Percentiles rank a stretch among this genome's conserved stretches.
Evolutionary conservation across 129 eudicot genomes (phyloP).

Genomic region (Saposhnikovia divaricata): DNA sequence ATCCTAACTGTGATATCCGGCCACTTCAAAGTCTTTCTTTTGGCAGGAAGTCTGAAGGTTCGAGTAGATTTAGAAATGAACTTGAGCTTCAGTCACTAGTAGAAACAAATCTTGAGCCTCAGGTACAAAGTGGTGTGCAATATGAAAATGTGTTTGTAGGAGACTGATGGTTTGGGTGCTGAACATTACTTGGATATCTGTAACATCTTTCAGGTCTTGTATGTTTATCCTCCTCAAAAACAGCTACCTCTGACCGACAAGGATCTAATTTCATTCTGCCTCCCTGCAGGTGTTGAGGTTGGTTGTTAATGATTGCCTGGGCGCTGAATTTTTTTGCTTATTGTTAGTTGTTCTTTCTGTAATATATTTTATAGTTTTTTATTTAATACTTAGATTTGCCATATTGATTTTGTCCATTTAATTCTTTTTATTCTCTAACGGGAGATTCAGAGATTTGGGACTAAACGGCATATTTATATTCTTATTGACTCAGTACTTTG

Average conservation of each 20-base stretch:
- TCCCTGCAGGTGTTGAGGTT: conserved; percentile 98
- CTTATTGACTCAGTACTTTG: background rate
- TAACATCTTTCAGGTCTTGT: conserved; percentile 63
- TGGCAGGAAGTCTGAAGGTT: conserved; percentile 70
- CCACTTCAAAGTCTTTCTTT: conserved; percentile 62
- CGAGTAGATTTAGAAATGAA: conserved; percentile 69
- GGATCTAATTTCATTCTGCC: conserved; percentile 99
- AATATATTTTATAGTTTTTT: background rate
- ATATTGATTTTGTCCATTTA: background rate
- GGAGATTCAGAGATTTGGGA: background rate
- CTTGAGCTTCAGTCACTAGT: conserved; percentile 64
- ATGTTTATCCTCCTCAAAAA: conserved; percentile 93
- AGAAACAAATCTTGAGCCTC: conserved; percentile 96
- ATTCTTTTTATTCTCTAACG: background rate
- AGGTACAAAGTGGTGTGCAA: conserved; percentile 36
- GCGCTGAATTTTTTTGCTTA: background rate
- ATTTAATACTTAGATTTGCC: background rate
- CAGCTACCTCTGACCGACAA: conserved; percentile 74
- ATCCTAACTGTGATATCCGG: conserved; percentile 73
- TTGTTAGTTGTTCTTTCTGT: background rate
- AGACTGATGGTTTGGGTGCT: background rate
- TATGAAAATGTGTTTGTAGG: conserved; percentile 7
- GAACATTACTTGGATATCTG: conserved; percentile 14
- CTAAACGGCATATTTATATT: background rate
- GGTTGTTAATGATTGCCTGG: conserved; percentile 9